A percentile compares a stretch with the other conserved stretches of the same genome.
These are phyloP conservation scores for Glutinoglossum americanum DNA, from an alignment of 495 filamentous ascomycete genomes.

Conservation along the genomic window DNA sequence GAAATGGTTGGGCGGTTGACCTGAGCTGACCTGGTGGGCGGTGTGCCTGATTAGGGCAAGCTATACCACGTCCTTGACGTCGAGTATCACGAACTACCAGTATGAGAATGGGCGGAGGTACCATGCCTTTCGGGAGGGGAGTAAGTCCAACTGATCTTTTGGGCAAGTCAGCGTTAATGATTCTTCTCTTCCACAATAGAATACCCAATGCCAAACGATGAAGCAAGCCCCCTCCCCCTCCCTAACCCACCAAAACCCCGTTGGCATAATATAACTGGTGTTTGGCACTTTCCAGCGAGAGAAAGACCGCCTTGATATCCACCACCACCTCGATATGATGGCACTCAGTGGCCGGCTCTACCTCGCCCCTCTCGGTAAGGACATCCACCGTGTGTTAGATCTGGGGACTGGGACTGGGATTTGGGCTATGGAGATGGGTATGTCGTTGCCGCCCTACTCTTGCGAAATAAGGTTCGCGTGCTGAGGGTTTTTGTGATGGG, in stretches of 20 bases:
- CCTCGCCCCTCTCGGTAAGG: conserved; percentile 33
- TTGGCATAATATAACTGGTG: neutral
- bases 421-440: conserved; percentile 7
- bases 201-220: conserved; percentile 5
- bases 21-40: too few relatives aligned
- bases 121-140: neutral
- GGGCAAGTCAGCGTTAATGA: neutral
- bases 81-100: conserved; percentile 3
- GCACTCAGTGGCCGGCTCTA: conserved; percentile 34
- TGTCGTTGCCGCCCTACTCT: neutral
- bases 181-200: neutral
- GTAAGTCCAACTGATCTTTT: neutral
- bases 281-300: conserved; percentile 16
- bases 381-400: conserved; percentile 40
- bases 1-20: too few relatives aligned
- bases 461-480: neutral
- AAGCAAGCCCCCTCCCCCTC: neutral
- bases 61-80: conserved; percentile 3
- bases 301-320: conserved; percentile 49
- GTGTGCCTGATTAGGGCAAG: neutral
- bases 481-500: neutral
- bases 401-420: conserved; percentile 35
- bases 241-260: too few relatives aligned
- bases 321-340: conserved; percentile 37
- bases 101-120: conserved; percentile 5